These are phyloP conservation scores for Solanum chaucha DNA, from an alignment of 257 asterid species.

Conservation along the genomic window DNA sequence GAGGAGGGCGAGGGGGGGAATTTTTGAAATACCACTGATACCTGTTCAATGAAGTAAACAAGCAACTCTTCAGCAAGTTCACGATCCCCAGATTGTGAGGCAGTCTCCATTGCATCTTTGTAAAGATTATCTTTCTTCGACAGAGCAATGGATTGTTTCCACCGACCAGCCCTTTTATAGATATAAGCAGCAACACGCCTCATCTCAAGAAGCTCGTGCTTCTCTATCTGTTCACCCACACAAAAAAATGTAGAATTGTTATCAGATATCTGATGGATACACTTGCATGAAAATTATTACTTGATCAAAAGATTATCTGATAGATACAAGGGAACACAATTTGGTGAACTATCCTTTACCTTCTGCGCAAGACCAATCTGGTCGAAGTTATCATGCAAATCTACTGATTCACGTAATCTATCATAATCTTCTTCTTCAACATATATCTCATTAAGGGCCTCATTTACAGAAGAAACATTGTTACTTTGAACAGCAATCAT, in stretches of 20 bases:
- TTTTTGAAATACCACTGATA: conserved; percentile 6
- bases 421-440: conserved; percentile 99
- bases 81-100: conserved; percentile 98
- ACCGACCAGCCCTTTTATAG: conserved; percentile 99
- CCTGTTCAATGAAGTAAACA: conserved; percentile 94
- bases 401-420: conserved; percentile 88
- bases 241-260: neutral
- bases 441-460: conserved; percentile 93
- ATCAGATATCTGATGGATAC: neutral
- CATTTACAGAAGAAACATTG: conserved; percentile 94
- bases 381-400: conserved; percentile 90
- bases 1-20: neutral
- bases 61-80: conserved; percentile 99
- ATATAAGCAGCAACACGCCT: conserved; percentile 98
- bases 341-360: conserved; percentile 25
- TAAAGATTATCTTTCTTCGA: conserved; percentile 95
- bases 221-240: conserved; percentile 68
- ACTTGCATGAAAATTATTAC: neutral
- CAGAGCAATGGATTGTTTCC: conserved; percentile 95
- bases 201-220: conserved; percentile 99
- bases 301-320: neutral
- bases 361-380: conserved; percentile 98
- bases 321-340: neutral
- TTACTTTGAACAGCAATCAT: conserved; percentile 99
- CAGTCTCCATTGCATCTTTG: conserved; percentile 99